phyloP scores from a whole-genome alignment of 2,329 filamentous ascomycete genomes.

The Colletotrichum scovillei region DNA sequence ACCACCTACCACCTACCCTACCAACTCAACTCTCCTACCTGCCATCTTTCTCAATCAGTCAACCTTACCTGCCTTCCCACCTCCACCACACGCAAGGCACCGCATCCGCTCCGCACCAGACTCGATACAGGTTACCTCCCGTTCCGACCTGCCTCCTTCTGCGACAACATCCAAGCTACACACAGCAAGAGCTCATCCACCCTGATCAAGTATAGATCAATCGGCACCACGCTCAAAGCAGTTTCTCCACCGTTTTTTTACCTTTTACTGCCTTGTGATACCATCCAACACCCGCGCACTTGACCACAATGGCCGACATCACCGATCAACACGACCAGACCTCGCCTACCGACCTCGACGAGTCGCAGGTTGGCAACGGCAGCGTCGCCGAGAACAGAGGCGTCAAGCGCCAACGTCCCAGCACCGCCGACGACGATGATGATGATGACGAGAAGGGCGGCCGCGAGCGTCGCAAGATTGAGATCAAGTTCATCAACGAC shows the following conservation, averaged over 20 bases:
- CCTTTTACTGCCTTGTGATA: constrained; percentile 61
- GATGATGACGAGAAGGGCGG: constrained; percentile 98
- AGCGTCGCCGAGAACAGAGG: constrained; percentile 78
- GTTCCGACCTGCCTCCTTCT: constrained; percentile 64
- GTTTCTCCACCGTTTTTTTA: constrained; percentile 70
- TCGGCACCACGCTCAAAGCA: constrained; percentile 74
- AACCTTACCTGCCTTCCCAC: constrained; percentile 24
- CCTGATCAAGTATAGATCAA: constrained; percentile 75
- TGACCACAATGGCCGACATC: constrained; percentile 78
- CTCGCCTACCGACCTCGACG: constrained; percentile 79
- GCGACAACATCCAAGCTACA: constrained; percentile 58
- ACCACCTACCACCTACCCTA: background rate
- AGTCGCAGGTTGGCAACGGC: constrained; percentile 75
- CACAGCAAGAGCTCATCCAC: constrained; percentile 56
- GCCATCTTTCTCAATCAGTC: background rate
- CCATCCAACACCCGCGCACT: constrained; percentile 25
- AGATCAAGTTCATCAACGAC: constrained; percentile 99
- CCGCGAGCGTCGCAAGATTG: constrained; percentile 98
- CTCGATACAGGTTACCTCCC: constrained; percentile 55
- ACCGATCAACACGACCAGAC: constrained; percentile 82
- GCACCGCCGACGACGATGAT: constrained; percentile 90
- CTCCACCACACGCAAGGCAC: constrained; percentile 15
- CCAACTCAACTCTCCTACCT: background rate
- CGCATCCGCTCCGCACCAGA: constrained; percentile 46
- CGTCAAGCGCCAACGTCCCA: constrained; percentile 88